Evolutionary conservation across 202 grass and related monocot species (phyloP).

Genomic region (Thinopyrum obtusiflorum): DNA sequence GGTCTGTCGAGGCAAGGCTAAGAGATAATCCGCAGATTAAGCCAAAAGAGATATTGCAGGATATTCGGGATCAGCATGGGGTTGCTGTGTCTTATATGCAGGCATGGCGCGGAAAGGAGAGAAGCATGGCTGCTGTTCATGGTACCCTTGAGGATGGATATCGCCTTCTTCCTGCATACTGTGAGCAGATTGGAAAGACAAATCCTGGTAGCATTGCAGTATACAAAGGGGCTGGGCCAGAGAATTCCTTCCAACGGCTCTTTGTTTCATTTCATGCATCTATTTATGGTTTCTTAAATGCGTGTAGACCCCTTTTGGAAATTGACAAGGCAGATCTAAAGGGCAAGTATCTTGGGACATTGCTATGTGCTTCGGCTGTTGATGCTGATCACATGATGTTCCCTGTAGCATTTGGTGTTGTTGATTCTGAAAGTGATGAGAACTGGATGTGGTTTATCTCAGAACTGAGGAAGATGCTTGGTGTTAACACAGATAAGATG

Average conservation of each 20-base stretch:
- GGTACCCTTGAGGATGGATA: constrained; percentile 99
- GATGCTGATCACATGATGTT: constrained; percentile 82
- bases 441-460: constrained; percentile 99
- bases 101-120: constrained; percentile 94
- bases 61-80: constrained; percentile 89
- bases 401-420: constrained; percentile 83
- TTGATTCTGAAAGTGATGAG: constrained; percentile 80
- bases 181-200: constrained; percentile 72
- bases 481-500: constrained; percentile 96
- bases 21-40: constrained; percentile 92
- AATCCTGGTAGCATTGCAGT: constrained; percentile 84
- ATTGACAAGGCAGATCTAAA: constrained; percentile 86
- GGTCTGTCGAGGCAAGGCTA: constrained; percentile 84
- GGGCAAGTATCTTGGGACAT: constrained; percentile 92
- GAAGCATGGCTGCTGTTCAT: constrained; percentile 91
- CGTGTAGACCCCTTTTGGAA: constrained; percentile 87
- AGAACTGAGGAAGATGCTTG: constrained; percentile 90
- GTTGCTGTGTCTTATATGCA: constrained; percentile 97
- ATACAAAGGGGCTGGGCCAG: constrained; percentile 59
- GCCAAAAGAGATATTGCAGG: constrained; percentile 97
- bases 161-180: constrained; percentile 79
- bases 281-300: constrained; percentile 91
- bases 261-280: constrained; percentile 87
- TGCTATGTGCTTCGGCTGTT: constrained; percentile 92
- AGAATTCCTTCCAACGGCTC: constrained; percentile 84